Evolutionary conservation across 192 early-diverging fungal genomes (phyloP), one percentile per base, ranked within the genome.

Genomic region (Podila clonocystis): DNA sequence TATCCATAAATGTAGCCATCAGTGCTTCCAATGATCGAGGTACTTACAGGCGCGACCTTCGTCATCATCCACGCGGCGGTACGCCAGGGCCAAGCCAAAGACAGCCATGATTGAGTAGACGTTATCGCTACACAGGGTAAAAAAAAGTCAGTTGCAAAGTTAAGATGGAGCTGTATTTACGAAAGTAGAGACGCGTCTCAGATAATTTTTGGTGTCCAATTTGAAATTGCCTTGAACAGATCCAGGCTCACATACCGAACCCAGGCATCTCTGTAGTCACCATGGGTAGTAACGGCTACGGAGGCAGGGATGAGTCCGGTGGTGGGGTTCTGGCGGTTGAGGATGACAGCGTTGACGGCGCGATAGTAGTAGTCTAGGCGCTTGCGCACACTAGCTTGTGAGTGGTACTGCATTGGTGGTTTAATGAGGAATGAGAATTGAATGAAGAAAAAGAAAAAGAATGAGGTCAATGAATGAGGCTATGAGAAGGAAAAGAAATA

Each of bases 261-360:
- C 95, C 94, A 95, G 36, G 95, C 94, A 88, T 95, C 95, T n/a
- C 90, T 84, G 73, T 95, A 94, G 83, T 96, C 91, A 31, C 95
- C 95, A 73, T 96, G 95, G 3, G 89, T 91, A 11, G 94, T 96
- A 26, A 96, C 89, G 31, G 95, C 95, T 19, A 94, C 92, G 4
- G 93, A 94, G 13, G 95, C 95, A 9, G 94, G 95, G 63, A 96
- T 95, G 83, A 96, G 85, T 22, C 95, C 95, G 15, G 91, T 95
- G 22, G 90, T 90, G 7, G 93, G 88, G 72, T 95, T 93, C 80
- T 95, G 94, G 17, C 92, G 83, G 24, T 91, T 87, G 33, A 96
- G 84, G 78, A 95, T 95, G 50, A 93, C 93, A 31, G 88, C 75
- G 22, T 89, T 87, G 58, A 95, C 89, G 41, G 90, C 90, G 17